Conservation (phyloP, 306 rosid genomes). For the Rosa chinensis region DNA sequence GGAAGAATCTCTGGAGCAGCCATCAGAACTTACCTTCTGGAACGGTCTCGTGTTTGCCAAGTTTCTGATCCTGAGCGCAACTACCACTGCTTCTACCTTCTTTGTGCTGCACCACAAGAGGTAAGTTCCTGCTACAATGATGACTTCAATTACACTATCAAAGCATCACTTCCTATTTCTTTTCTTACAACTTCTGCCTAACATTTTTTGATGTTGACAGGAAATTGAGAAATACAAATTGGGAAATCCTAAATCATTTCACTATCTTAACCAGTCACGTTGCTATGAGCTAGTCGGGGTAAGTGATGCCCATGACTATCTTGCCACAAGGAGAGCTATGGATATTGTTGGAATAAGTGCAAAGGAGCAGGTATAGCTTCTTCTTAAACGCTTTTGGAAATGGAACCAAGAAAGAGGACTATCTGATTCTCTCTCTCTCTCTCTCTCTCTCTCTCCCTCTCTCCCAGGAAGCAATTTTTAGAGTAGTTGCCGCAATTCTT, state of each 20-base stretch:
- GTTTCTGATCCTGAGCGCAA: conserved; percentile 95
- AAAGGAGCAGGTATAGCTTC: conserved; percentile 79
- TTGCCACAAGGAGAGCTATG: conserved; percentile 99
- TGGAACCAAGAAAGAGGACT: conserved; percentile 18
- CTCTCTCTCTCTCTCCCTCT: conserved; percentile 15
- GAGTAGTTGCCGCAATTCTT: conserved; percentile 95
- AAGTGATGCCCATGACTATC: conserved; percentile 90
- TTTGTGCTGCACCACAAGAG: conserved; percentile 99
- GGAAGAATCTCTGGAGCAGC: conserved; percentile 99
- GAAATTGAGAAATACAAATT: conserved; percentile 93
- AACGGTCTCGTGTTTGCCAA: conserved; percentile 99
- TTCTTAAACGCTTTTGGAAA: conserved; percentile 24
- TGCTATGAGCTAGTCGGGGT: conserved; percentile 81
- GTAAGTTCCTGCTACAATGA: conserved; percentile 40
- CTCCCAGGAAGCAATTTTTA: conserved; percentile 89
- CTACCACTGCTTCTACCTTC: conserved; percentile 97
- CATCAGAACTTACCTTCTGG: conserved; percentile 92
- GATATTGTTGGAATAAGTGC: conserved; percentile 92
- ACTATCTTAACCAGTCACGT: conserved; percentile 94
- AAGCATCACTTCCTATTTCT: conserved; percentile 9
- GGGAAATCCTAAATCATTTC: conserved; percentile 83
- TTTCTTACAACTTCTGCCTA: conserved; percentile 29
- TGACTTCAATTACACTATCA: conserved; percentile 14
- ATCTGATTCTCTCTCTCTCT: conserved; percentile 30
- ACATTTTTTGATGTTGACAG: conserved; percentile 48